Evolutionary conservation across 495 filamentous ascomycete genomes (phyloP).

Genomic region (Neurospora sp.): DNA sequence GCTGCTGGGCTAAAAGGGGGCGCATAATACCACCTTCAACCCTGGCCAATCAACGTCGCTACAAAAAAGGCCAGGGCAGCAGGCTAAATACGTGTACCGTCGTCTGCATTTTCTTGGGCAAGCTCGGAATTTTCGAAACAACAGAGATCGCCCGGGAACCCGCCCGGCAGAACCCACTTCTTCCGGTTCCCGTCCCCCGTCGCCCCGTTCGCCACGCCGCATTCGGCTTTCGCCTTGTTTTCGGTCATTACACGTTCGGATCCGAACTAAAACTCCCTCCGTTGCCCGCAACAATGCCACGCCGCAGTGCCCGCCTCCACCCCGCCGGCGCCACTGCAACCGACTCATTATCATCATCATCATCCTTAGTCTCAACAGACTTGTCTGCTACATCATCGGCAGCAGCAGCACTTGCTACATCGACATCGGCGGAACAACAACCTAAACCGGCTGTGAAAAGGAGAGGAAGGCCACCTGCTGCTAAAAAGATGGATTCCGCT

Average conservation of each 20-base stretch:
- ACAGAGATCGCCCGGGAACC: neutral
- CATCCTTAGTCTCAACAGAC: neutral
- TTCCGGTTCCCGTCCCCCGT: neutral
- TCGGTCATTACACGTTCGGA: neutral
- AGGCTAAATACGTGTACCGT: neutral
- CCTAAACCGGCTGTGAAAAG: neutral
- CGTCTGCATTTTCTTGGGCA: neutral
- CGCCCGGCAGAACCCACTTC: neutral
- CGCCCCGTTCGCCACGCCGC: neutral
- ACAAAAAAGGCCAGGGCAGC: neutral
- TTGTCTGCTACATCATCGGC: neutral
- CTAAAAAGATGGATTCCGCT: neutral
- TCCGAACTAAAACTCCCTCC: too few species aligned
- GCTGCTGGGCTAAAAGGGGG: neutral
- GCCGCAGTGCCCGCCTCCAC: neutral
- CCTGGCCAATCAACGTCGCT: neutral
- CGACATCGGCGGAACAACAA: neutral
- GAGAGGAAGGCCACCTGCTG: neutral
- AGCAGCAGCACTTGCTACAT: neutral
- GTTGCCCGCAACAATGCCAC: neutral
- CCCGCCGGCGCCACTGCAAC: neutral
- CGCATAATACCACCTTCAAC: neutral
- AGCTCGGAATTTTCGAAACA: neutral
- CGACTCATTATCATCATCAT: neutral
- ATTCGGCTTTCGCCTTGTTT: neutral